Evolutionary conservation across 2,329 filamentous ascomycete genomes (phyloP).

Genomic region (Talaromyces amestolkiae): DNA sequence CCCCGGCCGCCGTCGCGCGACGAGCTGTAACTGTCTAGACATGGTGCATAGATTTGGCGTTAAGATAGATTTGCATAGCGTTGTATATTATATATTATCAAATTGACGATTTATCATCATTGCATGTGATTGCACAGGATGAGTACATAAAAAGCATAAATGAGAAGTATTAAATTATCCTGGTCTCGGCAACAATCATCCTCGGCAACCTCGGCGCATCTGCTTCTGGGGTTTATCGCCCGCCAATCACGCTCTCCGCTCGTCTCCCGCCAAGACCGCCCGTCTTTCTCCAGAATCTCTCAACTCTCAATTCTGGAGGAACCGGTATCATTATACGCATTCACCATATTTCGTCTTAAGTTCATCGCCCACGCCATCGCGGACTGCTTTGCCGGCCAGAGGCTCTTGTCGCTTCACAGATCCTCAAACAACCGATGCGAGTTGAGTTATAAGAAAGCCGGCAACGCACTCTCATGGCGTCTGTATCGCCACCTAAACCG

Average conservation of each 20-base stretch:
- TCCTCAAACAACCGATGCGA: background rate
- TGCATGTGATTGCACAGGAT: background rate
- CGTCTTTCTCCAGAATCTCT: background rate
- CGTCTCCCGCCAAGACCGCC: background rate
- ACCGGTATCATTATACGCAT: background rate
- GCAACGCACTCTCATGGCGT: slow-evolving; percentile 48
- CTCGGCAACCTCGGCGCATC: slow-evolving; percentile 11
- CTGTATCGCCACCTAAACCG: slow-evolving; percentile 85
- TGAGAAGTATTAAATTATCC: too few relatives aligned
- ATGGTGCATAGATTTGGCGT: slow-evolving; percentile 17
- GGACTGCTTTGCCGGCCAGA: background rate
- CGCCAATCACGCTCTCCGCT: slow-evolving; percentile 4
- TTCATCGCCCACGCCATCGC: background rate
- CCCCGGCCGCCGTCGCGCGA: slow-evolving; percentile 33
- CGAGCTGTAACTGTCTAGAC: slow-evolving; percentile 13
- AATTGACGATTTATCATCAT: background rate
- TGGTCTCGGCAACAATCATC: slow-evolving; percentile 58
- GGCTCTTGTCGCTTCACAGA: background rate
- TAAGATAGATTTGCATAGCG: slow-evolving; percentile 18
- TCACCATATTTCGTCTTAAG: background rate
- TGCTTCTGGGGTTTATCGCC: background rate
- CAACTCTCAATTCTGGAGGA: background rate
- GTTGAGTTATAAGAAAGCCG: slow-evolving; percentile 21
- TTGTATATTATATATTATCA: background rate
- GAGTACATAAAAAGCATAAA: background rate